phyloP scores from a whole-genome alignment of 148 eudicot species.

The Heliosperma pusillum region DNA sequence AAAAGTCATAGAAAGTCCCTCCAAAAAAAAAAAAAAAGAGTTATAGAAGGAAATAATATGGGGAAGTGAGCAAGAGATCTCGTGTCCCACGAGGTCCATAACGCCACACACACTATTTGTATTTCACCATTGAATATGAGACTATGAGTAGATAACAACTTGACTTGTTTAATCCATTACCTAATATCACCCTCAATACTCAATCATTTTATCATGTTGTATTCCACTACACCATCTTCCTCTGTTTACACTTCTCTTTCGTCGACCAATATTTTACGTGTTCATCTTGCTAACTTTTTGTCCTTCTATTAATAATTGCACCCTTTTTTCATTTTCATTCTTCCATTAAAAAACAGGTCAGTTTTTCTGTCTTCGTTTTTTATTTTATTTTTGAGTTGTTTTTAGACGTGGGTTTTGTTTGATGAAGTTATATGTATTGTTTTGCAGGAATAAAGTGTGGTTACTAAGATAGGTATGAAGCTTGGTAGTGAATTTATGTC shows the following conservation, averaged over 20 bases:
- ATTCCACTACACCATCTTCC: neutral
- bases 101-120: neutral
- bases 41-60: no score
- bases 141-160: neutral
- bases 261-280: neutral
- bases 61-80: neutral
- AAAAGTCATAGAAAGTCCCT: no score
- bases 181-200: no score
- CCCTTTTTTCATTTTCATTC: neutral
- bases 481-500: neutral
- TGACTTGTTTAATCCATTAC: neutral
- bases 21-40: no score
- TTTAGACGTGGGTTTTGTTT: no score
- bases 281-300: neutral
- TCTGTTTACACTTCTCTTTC: neutral
- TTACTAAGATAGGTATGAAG: neutral
- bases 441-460: neutral
- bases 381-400: no score
- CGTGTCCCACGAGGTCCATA: constrained; percentile 10
- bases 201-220: neutral
- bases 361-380: no score
- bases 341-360: no score
- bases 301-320: no score
- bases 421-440: neutral
- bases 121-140: neutral